Percentiles rank a stretch among this genome's conserved stretches.
phyloP scores from a whole-genome alignment of 495 filamentous ascomycete species.

The Talaromyces thailandensis region DNA sequence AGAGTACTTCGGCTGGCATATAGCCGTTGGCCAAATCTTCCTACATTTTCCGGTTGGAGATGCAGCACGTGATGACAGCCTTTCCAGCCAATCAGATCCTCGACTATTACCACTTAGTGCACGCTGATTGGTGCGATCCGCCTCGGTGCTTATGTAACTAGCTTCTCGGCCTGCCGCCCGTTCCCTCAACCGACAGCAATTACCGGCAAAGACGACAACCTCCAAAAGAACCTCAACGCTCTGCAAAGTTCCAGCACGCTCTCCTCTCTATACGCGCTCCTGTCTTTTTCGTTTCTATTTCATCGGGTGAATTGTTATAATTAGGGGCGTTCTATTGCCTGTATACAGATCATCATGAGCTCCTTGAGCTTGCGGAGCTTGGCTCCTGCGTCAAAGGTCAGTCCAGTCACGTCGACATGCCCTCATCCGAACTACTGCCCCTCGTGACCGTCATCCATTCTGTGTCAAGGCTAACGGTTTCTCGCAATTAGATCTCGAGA shows the following conservation, averaged over 20 bases:
- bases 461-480: neutral
- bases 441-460: neutral
- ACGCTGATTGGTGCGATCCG: slow-evolving; percentile 27
- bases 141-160: slow-evolving; percentile 36
- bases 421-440: slow-evolving; percentile 3
- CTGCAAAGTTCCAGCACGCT: neutral
- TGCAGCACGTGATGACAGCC: slow-evolving; percentile 19
- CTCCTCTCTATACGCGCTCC: slow-evolving; percentile 1
- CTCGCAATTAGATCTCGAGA: slow-evolving; percentile 13
- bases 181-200: slow-evolving; percentile 13
- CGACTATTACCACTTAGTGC: slow-evolving; percentile 23
- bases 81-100: slow-evolving; percentile 20
- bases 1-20: slow-evolving; percentile 2
- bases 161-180: slow-evolving; percentile 5
- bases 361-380: slow-evolving; percentile 51
- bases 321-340: neutral
- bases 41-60: slow-evolving; percentile 3
- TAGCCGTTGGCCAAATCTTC: neutral
- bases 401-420: slow-evolving; percentile 15
- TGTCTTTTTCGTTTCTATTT: slow-evolving; percentile 16
- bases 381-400: slow-evolving; percentile 47
- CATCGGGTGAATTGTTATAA: neutral
- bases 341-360: slow-evolving; percentile 38
- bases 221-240: slow-evolving; percentile 15
- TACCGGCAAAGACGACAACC: slow-evolving; percentile 12